Evolutionary conservation across 2,329 filamentous ascomycete species (phyloP).

Genomic region (Cladosporium cucumerinum): DNA sequence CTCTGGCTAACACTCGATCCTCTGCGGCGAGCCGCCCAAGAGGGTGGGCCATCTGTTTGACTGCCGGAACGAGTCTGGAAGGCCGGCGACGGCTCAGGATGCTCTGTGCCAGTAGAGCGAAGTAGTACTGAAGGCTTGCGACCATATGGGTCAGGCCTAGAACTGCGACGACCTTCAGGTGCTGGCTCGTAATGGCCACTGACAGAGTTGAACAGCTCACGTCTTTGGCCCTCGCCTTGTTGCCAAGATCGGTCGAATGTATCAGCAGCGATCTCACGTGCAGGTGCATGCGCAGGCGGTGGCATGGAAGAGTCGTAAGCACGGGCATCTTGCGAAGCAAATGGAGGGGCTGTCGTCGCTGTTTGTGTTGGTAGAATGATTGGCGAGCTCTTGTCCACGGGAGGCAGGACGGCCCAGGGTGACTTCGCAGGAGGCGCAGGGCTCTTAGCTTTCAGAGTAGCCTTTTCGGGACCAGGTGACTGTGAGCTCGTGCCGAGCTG

Average conservation of each 20-base stretch:
- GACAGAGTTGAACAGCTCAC: constrained; percentile 91
- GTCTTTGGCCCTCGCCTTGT: constrained; percentile 61
- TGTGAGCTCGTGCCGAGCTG: constrained; percentile 23
- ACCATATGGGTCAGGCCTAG: constrained; percentile 62
- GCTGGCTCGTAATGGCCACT: constrained; percentile 92
- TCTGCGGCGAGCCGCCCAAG: constrained; percentile 67
- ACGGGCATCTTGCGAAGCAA: constrained; percentile 55
- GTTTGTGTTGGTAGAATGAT: constrained; percentile 54
- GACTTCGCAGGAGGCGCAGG: constrained; percentile 75
- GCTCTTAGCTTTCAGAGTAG: constrained; percentile 69
- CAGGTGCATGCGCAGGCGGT: constrained; percentile 54
- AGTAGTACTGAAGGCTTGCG: constrained; percentile 78
- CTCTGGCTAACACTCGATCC: constrained; percentile 88
- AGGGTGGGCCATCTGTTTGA: constrained; percentile 57
- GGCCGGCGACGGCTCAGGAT: constrained; percentile 77
- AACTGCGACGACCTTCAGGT: constrained; percentile 66
- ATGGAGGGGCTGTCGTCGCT: constrained; percentile 33
- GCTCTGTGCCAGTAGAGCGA: constrained; percentile 61
- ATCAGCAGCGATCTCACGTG: constrained; percentile 87
- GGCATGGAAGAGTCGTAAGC: constrained; percentile 53
- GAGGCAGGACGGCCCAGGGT: constrained; percentile 84
- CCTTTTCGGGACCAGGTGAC: constrained; percentile 50
- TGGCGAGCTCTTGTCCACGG: constrained; percentile 76
- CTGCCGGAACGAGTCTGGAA: constrained; percentile 74
- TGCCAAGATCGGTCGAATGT: constrained; percentile 87